phyloP scores from a whole-genome alignment of 371 early-diverging fungal genomes.

The Haplosporangium sp. region DNA sequence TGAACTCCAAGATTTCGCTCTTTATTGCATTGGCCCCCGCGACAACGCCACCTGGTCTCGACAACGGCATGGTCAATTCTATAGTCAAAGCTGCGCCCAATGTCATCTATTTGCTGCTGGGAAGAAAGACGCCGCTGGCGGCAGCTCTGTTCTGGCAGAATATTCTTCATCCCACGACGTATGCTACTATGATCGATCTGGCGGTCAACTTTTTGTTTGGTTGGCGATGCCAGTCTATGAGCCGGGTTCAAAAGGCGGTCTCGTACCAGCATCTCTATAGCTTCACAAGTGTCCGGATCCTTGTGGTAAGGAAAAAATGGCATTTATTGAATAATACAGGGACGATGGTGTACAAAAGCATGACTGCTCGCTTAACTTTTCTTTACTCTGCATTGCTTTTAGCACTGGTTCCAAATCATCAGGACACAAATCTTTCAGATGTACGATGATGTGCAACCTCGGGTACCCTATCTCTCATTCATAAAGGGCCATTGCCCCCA shows the following conservation, averaged over 20 bases:
- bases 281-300: conserved; percentile 88
- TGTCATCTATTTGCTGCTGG: conserved; percentile 93
- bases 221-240: conserved; percentile 84
- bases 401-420: conserved; percentile 97
- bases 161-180: conserved; percentile 80
- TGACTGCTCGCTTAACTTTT: too few relatives aligned
- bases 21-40: conserved; percentile 95
- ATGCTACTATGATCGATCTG: conserved; percentile 81
- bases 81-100: conserved; percentile 89
- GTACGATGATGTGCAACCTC: conserved; percentile 88
- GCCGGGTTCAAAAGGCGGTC: conserved; percentile 77
- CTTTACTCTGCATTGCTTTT: conserved; percentile 17
- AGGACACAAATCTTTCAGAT: conserved; percentile 89
- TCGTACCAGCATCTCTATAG: conserved; percentile 93
- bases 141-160: conserved; percentile 90
- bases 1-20: conserved; percentile 86
- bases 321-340: too few relatives aligned
- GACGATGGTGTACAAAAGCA: too few relatives aligned
- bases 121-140: conserved; percentile 82
- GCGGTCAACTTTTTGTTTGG: conserved; percentile 85
- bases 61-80: conserved; percentile 85
- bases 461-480: conserved; percentile 66
- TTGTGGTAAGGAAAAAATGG: conserved; percentile 70
- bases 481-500: conserved; percentile 66
- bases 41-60: conserved; percentile 86